These are phyloP conservation scores for Betula pendula DNA, from an alignment of 306 rosid species.

Conservation along the genomic window DNA sequence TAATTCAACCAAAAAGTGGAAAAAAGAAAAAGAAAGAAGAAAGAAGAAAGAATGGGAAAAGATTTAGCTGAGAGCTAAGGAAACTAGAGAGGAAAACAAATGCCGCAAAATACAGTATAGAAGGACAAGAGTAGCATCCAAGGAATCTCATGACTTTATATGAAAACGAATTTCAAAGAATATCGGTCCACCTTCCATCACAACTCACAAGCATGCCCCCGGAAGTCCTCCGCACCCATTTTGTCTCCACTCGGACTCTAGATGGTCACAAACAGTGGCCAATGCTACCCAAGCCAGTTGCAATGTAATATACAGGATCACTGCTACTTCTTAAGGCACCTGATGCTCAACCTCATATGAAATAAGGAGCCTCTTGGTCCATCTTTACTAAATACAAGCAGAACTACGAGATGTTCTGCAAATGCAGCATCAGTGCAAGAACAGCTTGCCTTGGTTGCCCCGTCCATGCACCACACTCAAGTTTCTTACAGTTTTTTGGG, in stretches of 20 bases:
- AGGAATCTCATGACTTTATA: conserved; percentile 28
- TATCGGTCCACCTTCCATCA: conserved; percentile 36
- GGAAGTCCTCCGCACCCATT: conserved; percentile 18
- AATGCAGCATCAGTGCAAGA: conserved; percentile 22
- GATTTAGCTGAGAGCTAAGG: conserved; percentile 15
- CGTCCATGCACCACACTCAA: conserved; percentile 23
- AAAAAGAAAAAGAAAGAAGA: background rate
- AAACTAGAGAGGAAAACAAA: conserved; percentile 28
- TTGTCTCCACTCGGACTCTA: conserved; percentile 23
- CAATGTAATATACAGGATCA: conserved; percentile 22
- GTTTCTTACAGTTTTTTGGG: conserved; percentile 77
- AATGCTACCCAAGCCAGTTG: conserved; percentile 27
- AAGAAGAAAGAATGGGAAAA: conserved; percentile 29
- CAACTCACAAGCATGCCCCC: conserved; percentile 31
- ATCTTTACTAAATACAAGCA: conserved; percentile 45
- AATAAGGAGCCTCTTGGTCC: conserved; percentile 27
- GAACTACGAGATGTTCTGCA: conserved; percentile 28
- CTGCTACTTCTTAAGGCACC: conserved; percentile 17
- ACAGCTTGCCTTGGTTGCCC: conserved; percentile 26
- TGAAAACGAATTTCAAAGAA: conserved; percentile 50
- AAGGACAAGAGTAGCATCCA: conserved; percentile 19
- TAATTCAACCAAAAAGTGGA: conserved; percentile 21
- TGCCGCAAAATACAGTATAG: conserved; percentile 18
- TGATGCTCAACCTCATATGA: conserved; percentile 29
- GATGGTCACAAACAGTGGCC: conserved; percentile 26